A percentile compares a stretch with the other conserved stretches of the same genome.
Conservation (phyloP, 116 monocot species). For the Cymodocea nodosa region DNA sequence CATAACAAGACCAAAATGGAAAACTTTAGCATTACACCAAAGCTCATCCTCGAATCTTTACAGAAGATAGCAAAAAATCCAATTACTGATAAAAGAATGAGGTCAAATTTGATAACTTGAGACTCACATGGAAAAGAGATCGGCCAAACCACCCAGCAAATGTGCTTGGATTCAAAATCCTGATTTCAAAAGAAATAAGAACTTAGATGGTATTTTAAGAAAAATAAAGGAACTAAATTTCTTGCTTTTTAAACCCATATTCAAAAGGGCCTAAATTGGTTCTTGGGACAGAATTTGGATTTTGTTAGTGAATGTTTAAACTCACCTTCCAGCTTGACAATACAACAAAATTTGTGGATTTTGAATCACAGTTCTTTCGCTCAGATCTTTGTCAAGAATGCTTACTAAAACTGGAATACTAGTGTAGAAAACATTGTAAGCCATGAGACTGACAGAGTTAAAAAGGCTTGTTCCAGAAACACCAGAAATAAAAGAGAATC, state of each 20-base stretch:
- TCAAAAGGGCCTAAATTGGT: neutral
- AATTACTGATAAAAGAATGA: neutral
- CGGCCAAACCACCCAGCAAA: constrained; percentile 99
- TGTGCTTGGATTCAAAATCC: constrained; percentile 94
- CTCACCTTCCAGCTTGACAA: constrained; percentile 93
- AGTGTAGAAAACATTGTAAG: constrained; percentile 97
- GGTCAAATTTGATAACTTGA: neutral
- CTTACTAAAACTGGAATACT: constrained; percentile 82
- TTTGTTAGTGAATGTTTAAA: neutral
- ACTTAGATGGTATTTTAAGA: neutral
- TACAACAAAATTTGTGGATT: constrained; percentile 82
- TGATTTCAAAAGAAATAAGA: constrained; percentile 18
- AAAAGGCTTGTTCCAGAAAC: constrained; percentile 94
- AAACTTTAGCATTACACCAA: too few relatives aligned
- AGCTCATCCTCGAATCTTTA: neutral
- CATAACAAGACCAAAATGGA: too few relatives aligned
- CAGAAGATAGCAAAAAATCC: neutral
- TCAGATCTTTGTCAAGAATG: constrained; percentile 93
- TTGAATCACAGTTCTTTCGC: constrained; percentile 85
- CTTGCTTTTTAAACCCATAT: neutral
- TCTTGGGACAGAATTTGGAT: neutral
- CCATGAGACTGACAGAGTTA: constrained; percentile 96
- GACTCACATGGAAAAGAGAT: constrained; percentile 91
- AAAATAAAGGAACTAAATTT: neutral
- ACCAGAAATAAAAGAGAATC: constrained; percentile 95